Evolutionary conservation across 1,139 yeast genomes (phyloP), one percentile per base, ranked within the genome.

Genomic region (Blastobotrys ciferrii): DNA sequence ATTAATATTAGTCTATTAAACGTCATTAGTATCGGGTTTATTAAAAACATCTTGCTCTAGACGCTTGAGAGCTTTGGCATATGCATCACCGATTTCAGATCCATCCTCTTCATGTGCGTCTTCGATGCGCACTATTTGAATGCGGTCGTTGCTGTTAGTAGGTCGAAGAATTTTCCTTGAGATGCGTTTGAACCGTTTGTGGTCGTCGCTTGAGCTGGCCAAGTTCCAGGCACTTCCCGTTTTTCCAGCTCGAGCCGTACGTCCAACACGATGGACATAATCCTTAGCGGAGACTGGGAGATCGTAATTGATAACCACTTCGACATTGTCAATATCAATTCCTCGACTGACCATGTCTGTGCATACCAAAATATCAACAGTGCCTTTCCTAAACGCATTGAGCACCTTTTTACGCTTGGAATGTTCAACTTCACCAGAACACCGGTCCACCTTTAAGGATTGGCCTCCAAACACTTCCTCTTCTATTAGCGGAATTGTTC

Each of bases 271-370:
- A 66, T 92, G 99, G 30, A 92, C 87, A 59, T 92, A 94, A 61
- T 92, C 98, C 56, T 94, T 82, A 0, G 92, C 78, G 0, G 96
- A 86, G 42, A 82, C 77, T 6, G 98, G 98, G 49, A 89, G 70
- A 60, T 94, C 98, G 64, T 92, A 92, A 66, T 92, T 94, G 47
- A 92, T 69, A 12, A 92, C 97, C 53, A 82, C 80, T 28, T 81
- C 75, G 45, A 94, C 81, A 5, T 82, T 75, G 7, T 77, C 70
- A 43, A 94, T 76, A 69, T 92, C 96, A 38, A 92, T 80, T 71
- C 99, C 99, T 68, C 99, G 82, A 14, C 98, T 87, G 63, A 94
- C 87, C 60, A 92, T 77, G 68, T 92, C 99, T 0, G 98, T 92
- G 20, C 95, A 88, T 7, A 89, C 83, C 51, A 91, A 71, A 6